phyloP scores from a whole-genome alignment of 2,329 filamentous ascomycete genomes.

The Microdochium trichocladiopsis region DNA sequence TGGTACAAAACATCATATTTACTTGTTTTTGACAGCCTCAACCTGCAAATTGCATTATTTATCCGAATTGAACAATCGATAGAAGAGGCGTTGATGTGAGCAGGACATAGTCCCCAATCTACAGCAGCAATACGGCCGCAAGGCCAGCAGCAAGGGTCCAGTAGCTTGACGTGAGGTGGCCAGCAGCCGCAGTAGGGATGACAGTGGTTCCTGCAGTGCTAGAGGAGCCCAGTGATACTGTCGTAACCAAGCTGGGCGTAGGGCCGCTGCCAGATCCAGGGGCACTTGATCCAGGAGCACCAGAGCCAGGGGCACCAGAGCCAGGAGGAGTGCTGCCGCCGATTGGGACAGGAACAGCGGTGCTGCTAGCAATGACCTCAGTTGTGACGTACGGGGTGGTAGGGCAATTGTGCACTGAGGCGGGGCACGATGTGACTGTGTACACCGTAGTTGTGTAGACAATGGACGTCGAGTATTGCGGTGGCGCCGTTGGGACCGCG shows the following conservation, averaged over 20 bases:
- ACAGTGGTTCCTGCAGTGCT: not conserved
- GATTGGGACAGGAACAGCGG: not conserved
- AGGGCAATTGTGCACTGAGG: conserved; percentile 8
- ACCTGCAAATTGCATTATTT: too few relatives aligned
- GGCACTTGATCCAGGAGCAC: too few relatives aligned
- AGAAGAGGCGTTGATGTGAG: not conserved
- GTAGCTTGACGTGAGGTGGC: not conserved
- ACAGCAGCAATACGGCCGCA: not conserved
- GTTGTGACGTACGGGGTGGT: conserved; percentile 6
- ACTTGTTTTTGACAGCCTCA: too few relatives aligned
- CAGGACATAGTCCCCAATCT: not conserved
- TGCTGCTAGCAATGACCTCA: not conserved
- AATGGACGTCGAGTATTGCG: conserved; percentile 7
- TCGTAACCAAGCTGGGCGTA: not conserved
- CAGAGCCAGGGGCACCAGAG: too few relatives aligned
- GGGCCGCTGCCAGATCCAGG: too few relatives aligned
- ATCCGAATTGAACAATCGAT: too few relatives aligned
- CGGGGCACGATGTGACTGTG: conserved; percentile 8
- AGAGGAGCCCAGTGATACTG: not conserved
- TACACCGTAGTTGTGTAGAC: conserved; percentile 8
- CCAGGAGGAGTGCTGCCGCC: too few relatives aligned
- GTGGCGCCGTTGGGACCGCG: conserved; percentile 1
- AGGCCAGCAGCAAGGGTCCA: not conserved
- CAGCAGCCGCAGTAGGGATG: not conserved
- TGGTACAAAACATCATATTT: too few relatives aligned